Base-by-base conservation (phyloP, 192 early-diverging fungal species). In the Podila horticola region DNA sequence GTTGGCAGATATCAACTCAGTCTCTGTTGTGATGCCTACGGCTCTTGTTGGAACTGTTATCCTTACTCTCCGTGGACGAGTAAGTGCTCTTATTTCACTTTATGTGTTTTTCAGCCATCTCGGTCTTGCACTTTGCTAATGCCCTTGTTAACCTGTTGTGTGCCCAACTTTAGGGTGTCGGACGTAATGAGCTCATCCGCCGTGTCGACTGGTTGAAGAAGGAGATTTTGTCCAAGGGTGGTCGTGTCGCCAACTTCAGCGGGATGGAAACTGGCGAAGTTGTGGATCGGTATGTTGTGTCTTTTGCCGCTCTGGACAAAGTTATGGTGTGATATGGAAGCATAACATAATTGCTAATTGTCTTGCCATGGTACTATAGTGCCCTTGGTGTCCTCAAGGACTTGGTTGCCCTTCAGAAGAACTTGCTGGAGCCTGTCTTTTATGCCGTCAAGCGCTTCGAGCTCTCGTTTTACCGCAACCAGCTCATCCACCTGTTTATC, bases 11-110 rank as follows among this genome's bases (percentile, higher is more conserved):
- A 90, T 90, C 70, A 96, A 96, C 83, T 75, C 88, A 8, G 90
- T 92, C 57, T 88, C 88, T 5, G 93, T 95, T 58, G 90, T 94
- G 13, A 96, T 96, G 94, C 94, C 94, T 15, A 93, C 94, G 15
- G 93, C 94, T 13, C 74, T 96, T 28, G 92, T 96, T 9, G 93
- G 93, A 17, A 95, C 94, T 0, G 87, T 94, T 24, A 83, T 96
- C 29, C 72, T 96, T 66, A 96, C 94, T 0, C 79, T 96, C n/a
- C 88, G 94, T 79, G 94, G 94, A 26, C 84, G 93, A 26, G 84
- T 91, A 90, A 36, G 90, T 93, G 11, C 11, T 12, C 9, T 13
- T 45, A 45, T 17, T 45, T 12, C 13, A 12, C 8, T 45, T 12
- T 45, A 34, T 34, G 41, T 33, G 4, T 33, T n/a, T 24, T 45